phyloP scores from a whole-genome alignment of 2,329 filamentous ascomycete species.

The Teratosphaeria zuluensis region DNA sequence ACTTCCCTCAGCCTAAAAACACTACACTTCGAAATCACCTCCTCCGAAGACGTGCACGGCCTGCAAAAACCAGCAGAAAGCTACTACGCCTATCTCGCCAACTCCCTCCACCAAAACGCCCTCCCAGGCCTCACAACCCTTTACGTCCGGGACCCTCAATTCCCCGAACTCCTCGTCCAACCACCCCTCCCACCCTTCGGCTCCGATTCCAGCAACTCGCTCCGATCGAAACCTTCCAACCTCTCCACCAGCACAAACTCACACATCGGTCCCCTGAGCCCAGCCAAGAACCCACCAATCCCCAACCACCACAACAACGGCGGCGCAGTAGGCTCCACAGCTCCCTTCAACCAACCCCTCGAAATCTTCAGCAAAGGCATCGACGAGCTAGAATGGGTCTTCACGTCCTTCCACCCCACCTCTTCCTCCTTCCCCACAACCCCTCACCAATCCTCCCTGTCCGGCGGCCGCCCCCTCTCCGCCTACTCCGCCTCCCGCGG shows the following conservation, averaged over 20 bases:
- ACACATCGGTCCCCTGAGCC: neutral
- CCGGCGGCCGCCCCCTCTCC: conserved; percentile 35
- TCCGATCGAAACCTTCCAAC: conserved; percentile 9
- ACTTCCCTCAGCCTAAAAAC: conserved; percentile 58
- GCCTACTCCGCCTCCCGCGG: conserved; percentile 37
- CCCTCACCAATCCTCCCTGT: conserved; percentile 29
- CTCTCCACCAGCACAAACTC: conserved; percentile 3
- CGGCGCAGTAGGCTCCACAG: neutral
- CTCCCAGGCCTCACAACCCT: conserved; percentile 66
- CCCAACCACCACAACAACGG: neutral
- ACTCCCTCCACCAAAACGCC: conserved; percentile 66
- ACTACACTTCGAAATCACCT: conserved; percentile 75
- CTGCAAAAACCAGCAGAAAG: conserved; percentile 42
- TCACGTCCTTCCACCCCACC: conserved; percentile 48
- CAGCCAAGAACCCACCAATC: neutral
- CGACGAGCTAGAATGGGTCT: conserved; percentile 59
- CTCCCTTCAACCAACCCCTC: conserved; percentile 44
- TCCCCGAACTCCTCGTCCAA: conserved; percentile 70
- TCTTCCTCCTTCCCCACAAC: conserved; percentile 28
- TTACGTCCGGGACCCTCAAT: conserved; percentile 76
- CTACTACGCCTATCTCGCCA: conserved; percentile 79
- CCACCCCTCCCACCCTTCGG: conserved; percentile 53
- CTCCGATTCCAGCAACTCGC: conserved; percentile 18
- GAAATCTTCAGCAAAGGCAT: conserved; percentile 58
- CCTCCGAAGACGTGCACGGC: conserved; percentile 50